Percentiles rank a stretch among this genome's conserved stretches.
These are phyloP conservation scores for Pichia sp. DNA, from an alignment of 1,139 yeast genomes.

Conservation along the genomic window DNA sequence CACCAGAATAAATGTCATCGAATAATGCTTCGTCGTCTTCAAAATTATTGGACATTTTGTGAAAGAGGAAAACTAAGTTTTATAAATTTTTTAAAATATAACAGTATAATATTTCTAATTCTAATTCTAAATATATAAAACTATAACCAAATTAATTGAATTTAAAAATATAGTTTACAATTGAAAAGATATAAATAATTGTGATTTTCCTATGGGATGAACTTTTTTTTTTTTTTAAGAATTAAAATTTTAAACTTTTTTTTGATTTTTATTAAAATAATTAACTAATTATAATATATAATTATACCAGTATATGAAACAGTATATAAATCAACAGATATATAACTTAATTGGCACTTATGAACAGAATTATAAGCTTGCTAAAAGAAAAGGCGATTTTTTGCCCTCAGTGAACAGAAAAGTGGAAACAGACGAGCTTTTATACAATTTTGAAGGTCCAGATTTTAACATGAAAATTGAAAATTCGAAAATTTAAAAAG, in stretches of 20 bases:
- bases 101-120: background rate
- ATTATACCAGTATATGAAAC: background rate
- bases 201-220: background rate
- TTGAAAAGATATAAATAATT: conserved; percentile 2
- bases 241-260: background rate
- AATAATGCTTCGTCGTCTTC: conserved; percentile 71
- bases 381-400: background rate
- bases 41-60: conserved; percentile 35
- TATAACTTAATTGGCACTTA: background rate
- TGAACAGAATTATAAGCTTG: background rate
- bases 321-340: background rate
- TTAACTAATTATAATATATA: background rate
- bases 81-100: background rate
- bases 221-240: background rate
- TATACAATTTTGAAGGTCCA: background rate
- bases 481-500: background rate
- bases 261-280: background rate
- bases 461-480: background rate
- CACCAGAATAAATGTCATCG: conserved; percentile 38
- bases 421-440: background rate
- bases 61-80: background rate
- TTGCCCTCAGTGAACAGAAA: background rate
- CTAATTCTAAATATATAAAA: conserved; percentile 7
- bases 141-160: conserved; percentile 2
- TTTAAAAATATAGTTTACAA: conserved; percentile 7